Percentiles rank a stretch among this genome's conserved stretches.
Evolutionary conservation across 129 eudicot genomes (phyloP).

Genomic region (Saposhnikovia divaricata): DNA sequence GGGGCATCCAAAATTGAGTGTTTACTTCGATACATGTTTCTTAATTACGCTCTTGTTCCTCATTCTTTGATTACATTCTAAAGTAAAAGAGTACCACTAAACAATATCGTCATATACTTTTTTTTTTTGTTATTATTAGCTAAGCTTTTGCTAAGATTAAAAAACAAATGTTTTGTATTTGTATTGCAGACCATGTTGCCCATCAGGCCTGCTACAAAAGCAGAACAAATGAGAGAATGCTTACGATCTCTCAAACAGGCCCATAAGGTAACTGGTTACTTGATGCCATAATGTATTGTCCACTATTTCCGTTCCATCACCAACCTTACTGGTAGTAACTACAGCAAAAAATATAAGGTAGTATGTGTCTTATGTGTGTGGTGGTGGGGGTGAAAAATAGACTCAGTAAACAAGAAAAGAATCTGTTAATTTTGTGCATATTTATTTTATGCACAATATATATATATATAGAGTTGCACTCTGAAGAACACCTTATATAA

Average conservation of each 20-base stretch:
- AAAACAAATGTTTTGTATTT: neutral
- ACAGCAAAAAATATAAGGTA: neutral
- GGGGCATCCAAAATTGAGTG: neutral
- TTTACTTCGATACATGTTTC: neutral
- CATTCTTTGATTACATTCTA: neutral
- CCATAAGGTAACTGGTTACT: constrained; percentile 48
- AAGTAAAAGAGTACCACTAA: neutral
- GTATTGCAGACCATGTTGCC: constrained; percentile 64
- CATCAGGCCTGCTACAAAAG: constrained; percentile 77
- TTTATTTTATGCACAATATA: neutral
- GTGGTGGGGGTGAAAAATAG: neutral
- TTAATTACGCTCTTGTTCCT: neutral
- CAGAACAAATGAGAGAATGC: constrained; percentile 95
- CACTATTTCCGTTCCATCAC: neutral
- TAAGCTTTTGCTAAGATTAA: neutral
- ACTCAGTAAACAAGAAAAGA: neutral
- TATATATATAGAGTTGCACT: too few species aligned
- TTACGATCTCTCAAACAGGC: constrained; percentile 68
- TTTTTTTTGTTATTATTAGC: neutral
- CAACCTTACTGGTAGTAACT: neutral
- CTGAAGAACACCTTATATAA: too few species aligned
- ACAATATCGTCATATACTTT: neutral
- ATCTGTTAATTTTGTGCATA: neutral
- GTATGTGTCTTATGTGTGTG: neutral
- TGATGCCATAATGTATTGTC: neutral